Base-by-base conservation (phyloP, 2,329 filamentous ascomycete species). In the Fusarium sp. region DNA sequence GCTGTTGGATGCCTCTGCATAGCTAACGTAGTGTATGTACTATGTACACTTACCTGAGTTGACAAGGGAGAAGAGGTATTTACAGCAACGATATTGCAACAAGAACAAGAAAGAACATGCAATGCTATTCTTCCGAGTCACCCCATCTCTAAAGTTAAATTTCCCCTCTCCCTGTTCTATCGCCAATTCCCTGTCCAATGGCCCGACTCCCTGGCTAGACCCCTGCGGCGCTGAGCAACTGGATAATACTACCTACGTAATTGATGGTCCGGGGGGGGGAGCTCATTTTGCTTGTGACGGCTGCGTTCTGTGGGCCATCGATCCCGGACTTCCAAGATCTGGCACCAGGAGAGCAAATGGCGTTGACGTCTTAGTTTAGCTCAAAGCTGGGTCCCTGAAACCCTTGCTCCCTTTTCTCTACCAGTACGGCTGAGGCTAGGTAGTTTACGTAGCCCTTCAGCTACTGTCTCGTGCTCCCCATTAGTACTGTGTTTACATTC, bases 191-290 rank as follows among this genome's bases (percentile, higher is more conserved):
- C 49, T 52, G 54, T 46, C 57, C 53, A 53, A 50, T 53, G 47
- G 45, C 36, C 33, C 49, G 46, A 49, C 33, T 54, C 36, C 52
- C 52, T 43, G 42, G 35, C 38, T 42, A 50, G 44, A 49, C 65
- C 65, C 65, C 65, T 67, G 65, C 50, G 42, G 50, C 41, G 65
- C 65, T 67, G 65, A 67, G 57, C 37, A 60, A 46, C 53, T 43
- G 27, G 53, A 27, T 10, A 31, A 31, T 37, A 57, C 44, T 27
- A 61, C 44, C 58, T 67, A 66, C 65, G 65, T 67, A 67, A 67
- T 66, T 31, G 54, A 63, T 67, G 46, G 64, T 65, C 64, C 29
- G 53, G 64, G 61, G 53, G 64, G 61, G 63, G 42, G 42, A 56
- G 49, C 35, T 49, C 52, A 52, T 53, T 59, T 54, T 59, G 48